Conservation (phyloP, 2,329 filamentous ascomycete species). For the Stagonosporopsis rhizophila region DNA sequence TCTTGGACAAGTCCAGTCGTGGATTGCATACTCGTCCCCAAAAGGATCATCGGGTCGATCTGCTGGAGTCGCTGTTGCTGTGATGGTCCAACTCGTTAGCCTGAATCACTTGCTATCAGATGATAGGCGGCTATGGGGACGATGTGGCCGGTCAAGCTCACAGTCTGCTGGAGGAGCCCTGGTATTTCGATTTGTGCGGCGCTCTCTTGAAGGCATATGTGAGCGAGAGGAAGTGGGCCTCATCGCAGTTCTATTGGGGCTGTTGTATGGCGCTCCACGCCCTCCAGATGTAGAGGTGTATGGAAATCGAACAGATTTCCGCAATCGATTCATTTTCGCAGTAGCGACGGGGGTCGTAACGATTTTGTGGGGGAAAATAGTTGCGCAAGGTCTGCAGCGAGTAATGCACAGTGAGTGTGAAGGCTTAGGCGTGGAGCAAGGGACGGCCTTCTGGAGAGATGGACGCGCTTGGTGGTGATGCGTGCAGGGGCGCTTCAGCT, state of each 20-base stretch:
- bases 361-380: neutral
- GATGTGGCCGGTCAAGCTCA: neutral
- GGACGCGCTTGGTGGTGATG: neutral
- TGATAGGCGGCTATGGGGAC: neutral
- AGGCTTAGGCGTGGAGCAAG: neutral
- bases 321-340: neutral
- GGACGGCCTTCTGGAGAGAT: neutral
- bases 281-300: no score
- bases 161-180: neutral
- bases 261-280: neutral
- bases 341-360: neutral
- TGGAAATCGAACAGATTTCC: neutral
- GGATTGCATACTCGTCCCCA: neutral
- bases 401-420: neutral
- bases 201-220: neutral
- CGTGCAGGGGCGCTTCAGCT: neutral
- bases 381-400: neutral
- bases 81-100: neutral
- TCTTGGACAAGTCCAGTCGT: constrained; percentile 3
- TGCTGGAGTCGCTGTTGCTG: neutral
- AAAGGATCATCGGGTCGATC: neutral
- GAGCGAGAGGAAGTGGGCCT: neutral
- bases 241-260: neutral
- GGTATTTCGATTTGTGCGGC: neutral
- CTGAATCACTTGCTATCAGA: neutral